These are phyloP conservation scores for Basidiobolus meristosporus DNA, from an alignment of 371 early-diverging fungal species.

Conservation along the genomic window DNA sequence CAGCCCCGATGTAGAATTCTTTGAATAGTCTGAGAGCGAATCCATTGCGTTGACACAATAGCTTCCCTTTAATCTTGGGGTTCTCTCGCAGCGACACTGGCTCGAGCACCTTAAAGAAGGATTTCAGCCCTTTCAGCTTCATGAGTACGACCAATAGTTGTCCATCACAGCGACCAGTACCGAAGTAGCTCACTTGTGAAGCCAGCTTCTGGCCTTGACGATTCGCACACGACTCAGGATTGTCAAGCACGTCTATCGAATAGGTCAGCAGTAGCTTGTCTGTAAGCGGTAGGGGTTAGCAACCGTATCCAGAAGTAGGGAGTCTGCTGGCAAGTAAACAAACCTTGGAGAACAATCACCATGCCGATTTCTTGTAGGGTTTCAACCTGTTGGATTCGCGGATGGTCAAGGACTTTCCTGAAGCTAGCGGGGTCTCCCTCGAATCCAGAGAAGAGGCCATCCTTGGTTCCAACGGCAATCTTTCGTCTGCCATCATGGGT, in stretches of 20 bases:
- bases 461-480: slow-evolving; percentile 67
- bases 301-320: too few relatives aligned
- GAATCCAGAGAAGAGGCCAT: slow-evolving; percentile 47
- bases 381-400: slow-evolving; percentile 69
- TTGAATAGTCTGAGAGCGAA: slow-evolving; percentile 6
- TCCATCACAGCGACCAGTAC: slow-evolving; percentile 53
- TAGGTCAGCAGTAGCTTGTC: not conserved
- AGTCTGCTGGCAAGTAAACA: too few relatives aligned
- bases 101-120: slow-evolving; percentile 54
- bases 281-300: not conserved
- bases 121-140: slow-evolving; percentile 30
- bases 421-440: slow-evolving; percentile 9
- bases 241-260: slow-evolving; percentile 37
- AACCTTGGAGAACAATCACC: slow-evolving; percentile 55
- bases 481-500: slow-evolving; percentile 15
- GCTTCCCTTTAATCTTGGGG: slow-evolving; percentile 16
- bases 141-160: slow-evolving; percentile 56
- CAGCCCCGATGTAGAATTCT: slow-evolving; percentile 81
- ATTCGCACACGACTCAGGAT: slow-evolving; percentile 36
- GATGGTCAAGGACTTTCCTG: slow-evolving; percentile 40
- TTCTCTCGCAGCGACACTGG: slow-evolving; percentile 34
- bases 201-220: slow-evolving; percentile 41
- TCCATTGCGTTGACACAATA: slow-evolving; percentile 4
- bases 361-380: slow-evolving; percentile 52
- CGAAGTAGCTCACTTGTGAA: slow-evolving; percentile 64